Conservation (phyloP, 2,329 filamentous ascomycete genomes). For the Fusarium cicatricum region DNA sequence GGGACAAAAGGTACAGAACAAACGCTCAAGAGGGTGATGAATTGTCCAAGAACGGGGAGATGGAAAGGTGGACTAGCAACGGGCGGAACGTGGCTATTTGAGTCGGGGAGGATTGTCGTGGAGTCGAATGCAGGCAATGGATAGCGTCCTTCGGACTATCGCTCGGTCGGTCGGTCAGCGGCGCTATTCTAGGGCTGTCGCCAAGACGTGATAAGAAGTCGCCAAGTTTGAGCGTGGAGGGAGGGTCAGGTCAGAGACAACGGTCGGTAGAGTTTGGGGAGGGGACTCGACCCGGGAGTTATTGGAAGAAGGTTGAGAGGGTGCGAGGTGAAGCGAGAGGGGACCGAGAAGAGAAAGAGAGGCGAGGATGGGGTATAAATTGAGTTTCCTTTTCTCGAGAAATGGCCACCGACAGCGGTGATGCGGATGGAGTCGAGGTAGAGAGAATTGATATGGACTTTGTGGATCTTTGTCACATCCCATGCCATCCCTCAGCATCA, state of each 20-base stretch:
- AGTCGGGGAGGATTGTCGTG: constrained; percentile 16
- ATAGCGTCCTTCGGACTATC: constrained; percentile 35
- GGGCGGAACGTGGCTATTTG: constrained; percentile 27
- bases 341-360: constrained; percentile 3
- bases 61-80: constrained; percentile 14
- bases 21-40: not conserved
- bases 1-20: constrained; percentile 2
- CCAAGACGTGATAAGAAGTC: constrained; percentile 36
- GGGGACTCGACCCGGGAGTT: constrained; percentile 5
- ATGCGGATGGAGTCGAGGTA: constrained; percentile 26
- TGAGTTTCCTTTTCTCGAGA: constrained; percentile 23
- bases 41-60: constrained; percentile 24
- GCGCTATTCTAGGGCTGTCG: constrained; percentile 29
- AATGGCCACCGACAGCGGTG: constrained; percentile 28
- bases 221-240: constrained; percentile 13
- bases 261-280: constrained; percentile 1
- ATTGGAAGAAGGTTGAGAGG: constrained; percentile 13
- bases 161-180: constrained; percentile 42
- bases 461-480: not conserved
- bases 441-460: no score
- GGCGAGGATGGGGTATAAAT: constrained; percentile 40
- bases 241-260: constrained; percentile 10
- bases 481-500: constrained; percentile 12
- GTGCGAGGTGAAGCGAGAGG: constrained; percentile 8
- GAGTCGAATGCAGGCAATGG: constrained; percentile 11